Conservation (phyloP, 2,329 filamentous ascomycete genomes). For the Ophiostoma sp. region DNA sequence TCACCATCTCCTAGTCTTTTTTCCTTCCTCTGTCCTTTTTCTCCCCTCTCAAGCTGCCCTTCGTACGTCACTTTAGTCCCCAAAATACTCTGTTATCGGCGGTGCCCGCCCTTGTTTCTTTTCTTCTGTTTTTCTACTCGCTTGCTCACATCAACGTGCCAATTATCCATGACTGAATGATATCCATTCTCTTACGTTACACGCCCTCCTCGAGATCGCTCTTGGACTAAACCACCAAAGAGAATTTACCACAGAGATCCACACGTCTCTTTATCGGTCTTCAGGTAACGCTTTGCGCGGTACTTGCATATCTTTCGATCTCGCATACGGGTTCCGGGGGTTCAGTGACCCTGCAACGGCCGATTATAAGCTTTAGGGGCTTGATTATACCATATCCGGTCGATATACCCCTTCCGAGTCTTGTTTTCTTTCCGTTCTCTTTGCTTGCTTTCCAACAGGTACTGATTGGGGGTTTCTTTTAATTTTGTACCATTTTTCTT, state of each 20-base stretch:
- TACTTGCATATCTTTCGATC: conserved; percentile 9
- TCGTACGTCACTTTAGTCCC: conserved; percentile 11
- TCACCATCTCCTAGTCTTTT: conserved; percentile 6
- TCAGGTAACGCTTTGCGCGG: conserved; percentile 7
- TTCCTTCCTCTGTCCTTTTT: background rate
- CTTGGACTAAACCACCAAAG: background rate
- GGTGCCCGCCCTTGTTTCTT: background rate
- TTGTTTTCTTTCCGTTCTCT: background rate
- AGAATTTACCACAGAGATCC: background rate
- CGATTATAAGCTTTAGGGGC: conserved; percentile 2
- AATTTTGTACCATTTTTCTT: background rate
- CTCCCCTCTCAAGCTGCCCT: background rate
- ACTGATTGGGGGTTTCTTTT: background rate
- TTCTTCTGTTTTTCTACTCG: conserved; percentile 11
- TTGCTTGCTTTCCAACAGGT: background rate
- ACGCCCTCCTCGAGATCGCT: background rate
- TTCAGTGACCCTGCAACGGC: conserved; percentile 5
- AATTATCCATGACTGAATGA: conserved; percentile 12
- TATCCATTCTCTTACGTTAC: conserved; percentile 14
- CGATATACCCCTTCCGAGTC: background rate
- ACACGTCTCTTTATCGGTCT: background rate
- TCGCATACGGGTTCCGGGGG: background rate
- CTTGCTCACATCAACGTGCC: background rate
- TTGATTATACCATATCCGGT: background rate
- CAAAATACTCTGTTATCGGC: background rate